Percentiles rank a stretch among this genome's conserved stretches.
These are phyloP conservation scores for Coemansia sp. DNA, from an alignment of 192 early-diverging fungal species.

Conservation along the genomic window DNA sequence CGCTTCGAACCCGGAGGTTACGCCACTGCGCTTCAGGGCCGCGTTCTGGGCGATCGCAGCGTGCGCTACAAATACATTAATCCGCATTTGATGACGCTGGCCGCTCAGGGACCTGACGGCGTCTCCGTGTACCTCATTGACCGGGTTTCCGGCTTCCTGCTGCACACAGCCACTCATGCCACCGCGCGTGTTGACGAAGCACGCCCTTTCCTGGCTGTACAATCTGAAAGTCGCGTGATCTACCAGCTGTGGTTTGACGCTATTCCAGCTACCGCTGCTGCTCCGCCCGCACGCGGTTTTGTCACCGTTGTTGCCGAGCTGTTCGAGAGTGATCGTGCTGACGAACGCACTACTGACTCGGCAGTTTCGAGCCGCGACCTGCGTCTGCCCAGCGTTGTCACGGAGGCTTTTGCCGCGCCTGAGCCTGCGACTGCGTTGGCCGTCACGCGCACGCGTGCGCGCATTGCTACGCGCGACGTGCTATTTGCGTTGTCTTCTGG, in stretches of 20 bases:
- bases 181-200: conserved; percentile 44
- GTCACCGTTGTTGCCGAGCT: conserved; percentile 83
- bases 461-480: conserved; percentile 85
- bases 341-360: conserved; percentile 69
- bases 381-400: conserved; percentile 67
- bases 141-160: conserved; percentile 79
- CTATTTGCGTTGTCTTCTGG: conserved; percentile 58
- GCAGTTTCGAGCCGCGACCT: conserved; percentile 73
- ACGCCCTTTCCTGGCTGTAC: conserved; percentile 65
- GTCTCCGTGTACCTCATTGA: conserved; percentile 83
- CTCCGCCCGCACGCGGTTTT: conserved; percentile 61
- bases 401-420: conserved; percentile 76
- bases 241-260: conserved; percentile 89
- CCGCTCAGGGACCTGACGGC: conserved; percentile 54
- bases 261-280: conserved; percentile 19
- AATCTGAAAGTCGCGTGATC: conserved; percentile 86
- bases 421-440: conserved; percentile 75
- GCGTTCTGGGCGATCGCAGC: conserved; percentile 89
- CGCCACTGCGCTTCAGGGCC: conserved; percentile 82
- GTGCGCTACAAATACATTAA: conserved; percentile 99
- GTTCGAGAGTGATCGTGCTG: conserved; percentile 74
- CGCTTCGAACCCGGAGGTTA: conserved; percentile 44
- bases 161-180: conserved; percentile 68
- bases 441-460: conserved; percentile 77
- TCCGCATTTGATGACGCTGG: conserved; percentile 81